These are phyloP conservation scores for Solanum piurae DNA, from an alignment of 257 asterid species.

Conservation along the genomic window DNA sequence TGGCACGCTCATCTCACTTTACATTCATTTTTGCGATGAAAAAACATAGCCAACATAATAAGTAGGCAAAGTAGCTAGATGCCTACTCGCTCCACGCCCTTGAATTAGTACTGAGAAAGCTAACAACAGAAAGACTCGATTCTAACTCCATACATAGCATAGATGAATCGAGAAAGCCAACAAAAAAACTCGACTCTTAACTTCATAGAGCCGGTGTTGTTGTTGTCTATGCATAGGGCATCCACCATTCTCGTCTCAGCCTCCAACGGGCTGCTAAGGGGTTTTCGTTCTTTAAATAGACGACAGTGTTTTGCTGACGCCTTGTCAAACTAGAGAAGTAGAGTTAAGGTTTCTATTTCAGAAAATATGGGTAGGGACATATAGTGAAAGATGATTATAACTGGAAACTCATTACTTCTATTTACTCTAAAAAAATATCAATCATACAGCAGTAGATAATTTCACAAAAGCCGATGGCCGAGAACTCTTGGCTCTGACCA, in stretches of 20 bases:
- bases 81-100: background rate
- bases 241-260: background rate
- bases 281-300: background rate
- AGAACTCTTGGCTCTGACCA: constrained; percentile 15
- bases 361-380: background rate
- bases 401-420: background rate
- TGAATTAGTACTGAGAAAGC: background rate
- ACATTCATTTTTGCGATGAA: background rate
- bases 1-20: background rate
- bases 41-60: background rate
- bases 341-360: background rate
- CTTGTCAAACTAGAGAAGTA: background rate
- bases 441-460: background rate
- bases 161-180: background rate
- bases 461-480: constrained; percentile 8
- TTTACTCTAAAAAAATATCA: background rate
- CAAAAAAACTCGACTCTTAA: background rate
- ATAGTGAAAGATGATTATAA: background rate
- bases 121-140: background rate
- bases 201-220: background rate
- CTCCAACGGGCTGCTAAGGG: background rate
- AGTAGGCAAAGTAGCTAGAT: background rate
- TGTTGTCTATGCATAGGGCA: background rate
- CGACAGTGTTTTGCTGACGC: background rate
- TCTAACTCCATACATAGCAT: no score